Evolutionary conservation across 179 eudicot species (phyloP), one percentile per base, ranked within the genome.

Genomic region (Beta corolliflora): DNA sequence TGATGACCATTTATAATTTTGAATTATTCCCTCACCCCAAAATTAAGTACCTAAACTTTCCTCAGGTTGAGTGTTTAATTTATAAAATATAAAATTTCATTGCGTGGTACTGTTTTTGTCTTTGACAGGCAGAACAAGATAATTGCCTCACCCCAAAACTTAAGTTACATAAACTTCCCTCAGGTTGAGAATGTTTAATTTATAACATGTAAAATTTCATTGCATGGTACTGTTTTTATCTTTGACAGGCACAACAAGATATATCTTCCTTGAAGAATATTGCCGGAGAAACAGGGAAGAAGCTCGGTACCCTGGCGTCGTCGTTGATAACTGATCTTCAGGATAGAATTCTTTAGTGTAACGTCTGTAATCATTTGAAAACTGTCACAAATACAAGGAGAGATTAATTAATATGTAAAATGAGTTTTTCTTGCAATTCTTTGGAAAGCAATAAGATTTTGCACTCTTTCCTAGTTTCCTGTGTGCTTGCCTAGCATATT

Each of bases 261-360:
- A 73, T 95, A 68, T 92, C 99, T 12, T 95, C 99, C 19, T 87
- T 95, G 75, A 95, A 92, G 88, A 91, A 89, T 78, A 95, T 95
- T 45, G 99, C 99, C 0, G 99, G 99, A 78, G 99, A 95, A 86
- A 92, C 99, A 4, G 98, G 99, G 82, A 95, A 92, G 89, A 95
- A 92, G 85, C 87, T 95, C 2, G 85, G 92, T 84, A 88, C 94
- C 53, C 53, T 95, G 65, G 99, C 97, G 5, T 94, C 98, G 64
- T 88, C 87, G 45, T 79, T 95, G 73, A 86, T 94, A 80, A 85
- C 89, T 12, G 97, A 94, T 87, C 82, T 95, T 71, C 95, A 95
- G 89, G 99, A 95, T 82, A 87, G 97, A 87, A 82, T 92, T 77
- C 97, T 95, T 77, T 91, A 84, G 89, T 72, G 29, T 48, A 58